Evolutionary conservation across 2,329 filamentous ascomycete genomes (phyloP).

Genomic region (Colletotrichum sp.): DNA sequence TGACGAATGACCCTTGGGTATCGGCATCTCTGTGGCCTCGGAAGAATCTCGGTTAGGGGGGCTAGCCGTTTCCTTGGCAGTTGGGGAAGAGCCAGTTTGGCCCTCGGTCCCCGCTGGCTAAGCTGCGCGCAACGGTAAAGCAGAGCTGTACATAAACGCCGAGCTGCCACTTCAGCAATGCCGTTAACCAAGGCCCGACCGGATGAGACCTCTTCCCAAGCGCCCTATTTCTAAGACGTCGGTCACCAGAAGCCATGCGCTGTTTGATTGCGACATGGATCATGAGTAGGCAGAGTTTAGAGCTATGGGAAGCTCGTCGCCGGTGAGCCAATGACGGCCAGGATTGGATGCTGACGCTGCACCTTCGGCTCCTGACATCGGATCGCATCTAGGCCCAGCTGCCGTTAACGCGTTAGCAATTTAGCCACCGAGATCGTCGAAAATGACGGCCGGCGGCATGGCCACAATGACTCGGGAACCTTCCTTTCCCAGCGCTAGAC

Average conservation of each 20-base stretch:
- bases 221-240: not conserved
- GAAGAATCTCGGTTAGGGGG: not conserved
- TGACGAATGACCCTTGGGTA: not conserved
- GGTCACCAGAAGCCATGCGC: not conserved
- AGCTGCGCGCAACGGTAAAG: not conserved
- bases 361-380: conserved; percentile 15
- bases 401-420: not conserved
- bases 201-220: not conserved
- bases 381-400: not conserved
- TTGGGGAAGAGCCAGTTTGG: not conserved
- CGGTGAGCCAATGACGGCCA: not conserved
- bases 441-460: not conserved
- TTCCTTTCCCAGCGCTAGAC: not conserved
- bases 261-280: not conserved
- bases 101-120: not conserved
- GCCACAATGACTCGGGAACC: conserved; percentile 1
- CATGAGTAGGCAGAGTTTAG: conserved; percentile 5
- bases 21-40: not conserved
- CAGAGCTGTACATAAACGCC: not conserved
- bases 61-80: not conserved
- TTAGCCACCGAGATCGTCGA: not conserved
- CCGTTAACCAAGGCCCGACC: conserved; percentile 9
- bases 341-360: not conserved
- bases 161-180: not conserved
- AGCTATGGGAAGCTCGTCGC: not conserved